phyloP scores from a whole-genome alignment of 2,329 filamentous ascomycete genomes.

The Daldinia eschscholtzii region DNA sequence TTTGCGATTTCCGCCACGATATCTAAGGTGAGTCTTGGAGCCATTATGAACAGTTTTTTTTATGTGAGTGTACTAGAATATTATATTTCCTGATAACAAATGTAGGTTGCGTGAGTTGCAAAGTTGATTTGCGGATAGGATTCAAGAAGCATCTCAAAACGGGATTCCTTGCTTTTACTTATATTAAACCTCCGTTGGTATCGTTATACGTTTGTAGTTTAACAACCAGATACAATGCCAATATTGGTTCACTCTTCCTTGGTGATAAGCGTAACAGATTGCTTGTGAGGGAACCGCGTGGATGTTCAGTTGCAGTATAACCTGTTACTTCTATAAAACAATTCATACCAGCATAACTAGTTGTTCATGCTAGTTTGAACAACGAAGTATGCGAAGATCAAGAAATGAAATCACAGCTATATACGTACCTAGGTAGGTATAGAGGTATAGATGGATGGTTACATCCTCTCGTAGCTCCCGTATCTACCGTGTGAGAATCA shows the following conservation, averaged over 20 bases:
- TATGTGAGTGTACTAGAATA: background rate
- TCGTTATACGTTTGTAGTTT: background rate
- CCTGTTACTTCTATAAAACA: background rate
- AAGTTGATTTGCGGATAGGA: background rate
- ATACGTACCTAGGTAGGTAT: too few relatives aligned
- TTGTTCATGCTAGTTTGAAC: too few relatives aligned
- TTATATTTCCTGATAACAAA: background rate
- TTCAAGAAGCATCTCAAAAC: background rate
- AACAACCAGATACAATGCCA: background rate
- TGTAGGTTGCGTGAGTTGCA: background rate
- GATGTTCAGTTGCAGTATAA: background rate
- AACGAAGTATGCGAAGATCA: too few relatives aligned
- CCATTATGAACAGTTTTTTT: background rate
- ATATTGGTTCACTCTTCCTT: background rate
- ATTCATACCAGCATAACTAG: background rate
- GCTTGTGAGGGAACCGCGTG: background rate
- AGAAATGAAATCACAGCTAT: too few relatives aligned
- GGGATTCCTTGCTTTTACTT: background rate
- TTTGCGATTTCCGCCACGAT: background rate
- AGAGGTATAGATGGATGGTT: too few relatives aligned
- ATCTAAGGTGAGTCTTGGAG: background rate
- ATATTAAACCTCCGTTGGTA: background rate
- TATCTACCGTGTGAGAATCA: too few relatives aligned
- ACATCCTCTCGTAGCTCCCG: too few relatives aligned
- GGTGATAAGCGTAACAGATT: background rate